phyloP scores from a whole-genome alignment of 768 basidiomycete species.

The Aureoboletus auriporus region DNA sequence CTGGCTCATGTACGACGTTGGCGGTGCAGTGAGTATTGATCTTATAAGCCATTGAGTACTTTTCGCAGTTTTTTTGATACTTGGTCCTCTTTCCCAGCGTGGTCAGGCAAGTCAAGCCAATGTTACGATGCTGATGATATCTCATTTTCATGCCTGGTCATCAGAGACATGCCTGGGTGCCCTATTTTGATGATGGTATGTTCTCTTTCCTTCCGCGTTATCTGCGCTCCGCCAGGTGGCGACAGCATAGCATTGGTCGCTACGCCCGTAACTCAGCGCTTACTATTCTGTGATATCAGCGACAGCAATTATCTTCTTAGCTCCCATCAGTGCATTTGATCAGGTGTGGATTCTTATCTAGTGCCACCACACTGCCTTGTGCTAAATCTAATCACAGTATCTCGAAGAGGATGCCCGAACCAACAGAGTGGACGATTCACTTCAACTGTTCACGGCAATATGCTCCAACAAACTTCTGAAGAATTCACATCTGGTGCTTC shows the following conservation, averaged over 20 bases:
- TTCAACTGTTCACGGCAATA: conserved; percentile 72
- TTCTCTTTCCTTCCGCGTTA: conserved; percentile 10
- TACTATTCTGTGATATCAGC: conserved; percentile 37
- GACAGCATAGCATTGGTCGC: conserved; percentile 16
- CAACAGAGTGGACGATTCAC: conserved; percentile 78
- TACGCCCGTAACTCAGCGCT: conserved; percentile 8
- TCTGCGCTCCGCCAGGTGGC: conserved; percentile 10
- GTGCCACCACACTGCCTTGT: conserved; percentile 11
- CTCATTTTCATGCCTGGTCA: conserved; percentile 12
- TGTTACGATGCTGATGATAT: conserved; percentile 10
- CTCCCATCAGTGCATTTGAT: conserved; percentile 84
- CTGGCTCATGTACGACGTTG: conserved; percentile 83
- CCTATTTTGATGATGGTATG: conserved; percentile 82
- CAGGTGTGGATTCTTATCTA: conserved; percentile 46
- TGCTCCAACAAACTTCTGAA: conserved; percentile 73
- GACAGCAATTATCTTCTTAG: conserved; percentile 82
- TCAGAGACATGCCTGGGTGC: conserved; percentile 77
- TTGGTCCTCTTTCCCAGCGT: conserved; percentile 36
- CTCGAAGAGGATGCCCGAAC: conserved; percentile 77
- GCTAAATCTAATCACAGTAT: conserved; percentile 43
- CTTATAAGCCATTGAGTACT: neutral
- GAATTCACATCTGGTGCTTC: conserved; percentile 66
- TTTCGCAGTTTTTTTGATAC: conserved; percentile 2
- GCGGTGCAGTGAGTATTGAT: conserved; percentile 61
- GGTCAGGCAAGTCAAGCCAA: conserved; percentile 47